A percentile compares a stretch with the other conserved stretches of the same genome.
These are phyloP conservation scores for Podila minutissima DNA, from an alignment of 192 early-diverging fungal species.

Conservation along the genomic window DNA sequence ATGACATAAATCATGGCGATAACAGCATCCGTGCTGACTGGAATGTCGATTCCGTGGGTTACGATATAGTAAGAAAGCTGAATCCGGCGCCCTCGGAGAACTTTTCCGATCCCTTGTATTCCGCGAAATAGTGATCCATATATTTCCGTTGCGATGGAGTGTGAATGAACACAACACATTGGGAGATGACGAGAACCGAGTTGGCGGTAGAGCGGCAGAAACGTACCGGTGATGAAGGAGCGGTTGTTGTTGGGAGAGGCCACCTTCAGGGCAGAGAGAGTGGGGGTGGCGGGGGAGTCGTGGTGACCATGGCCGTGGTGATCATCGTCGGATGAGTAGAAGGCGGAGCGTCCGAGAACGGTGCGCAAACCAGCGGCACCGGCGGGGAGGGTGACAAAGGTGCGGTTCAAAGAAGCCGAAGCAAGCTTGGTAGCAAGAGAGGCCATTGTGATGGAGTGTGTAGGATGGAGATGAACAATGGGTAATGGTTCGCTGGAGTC, in stretches of 20 bases:
- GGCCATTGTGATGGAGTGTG: constrained; percentile 51
- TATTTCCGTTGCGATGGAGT: background rate
- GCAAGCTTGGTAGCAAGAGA: constrained; percentile 59
- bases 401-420: constrained; percentile 63
- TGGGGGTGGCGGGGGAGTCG: constrained; percentile 35
- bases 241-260: constrained; percentile 42
- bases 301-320: constrained; percentile 44
- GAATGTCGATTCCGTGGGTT: too few species aligned
- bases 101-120: constrained; percentile 3
- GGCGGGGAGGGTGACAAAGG: constrained; percentile 58
- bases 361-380: constrained; percentile 53
- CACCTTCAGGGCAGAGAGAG: constrained; percentile 32
- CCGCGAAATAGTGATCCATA: constrained; percentile 4
- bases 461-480: too few species aligned
- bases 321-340: constrained; percentile 51
- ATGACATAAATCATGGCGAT: too few species aligned
- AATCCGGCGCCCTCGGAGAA: background rate
- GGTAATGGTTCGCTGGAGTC: background rate
- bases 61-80: too few species aligned
- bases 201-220: background rate
- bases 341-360: constrained; percentile 52
- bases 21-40: too few species aligned
- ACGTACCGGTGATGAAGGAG: constrained; percentile 61
- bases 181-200: background rate
- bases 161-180: background rate